Conservation (phyloP, 208 protist genomes). For the Polymyxa betae region DNA sequence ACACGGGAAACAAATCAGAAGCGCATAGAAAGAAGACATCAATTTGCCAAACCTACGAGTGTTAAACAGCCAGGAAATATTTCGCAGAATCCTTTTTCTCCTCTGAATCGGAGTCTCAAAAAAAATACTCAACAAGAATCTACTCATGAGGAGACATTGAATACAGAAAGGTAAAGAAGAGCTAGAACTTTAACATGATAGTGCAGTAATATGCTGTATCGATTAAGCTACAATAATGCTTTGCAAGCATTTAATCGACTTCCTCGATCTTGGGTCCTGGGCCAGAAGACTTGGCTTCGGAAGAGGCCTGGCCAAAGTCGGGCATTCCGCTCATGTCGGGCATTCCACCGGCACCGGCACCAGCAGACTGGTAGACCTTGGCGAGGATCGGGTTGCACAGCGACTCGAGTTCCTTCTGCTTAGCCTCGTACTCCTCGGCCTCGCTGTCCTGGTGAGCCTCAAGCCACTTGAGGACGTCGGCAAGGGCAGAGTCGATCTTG, state of each 20-base stretch:
- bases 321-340: constrained; percentile 72
- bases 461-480: constrained; percentile 67
- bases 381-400: constrained; percentile 84
- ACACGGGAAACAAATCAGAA: too few relatives aligned
- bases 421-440: constrained; percentile 64
- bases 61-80: too few relatives aligned
- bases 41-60: too few relatives aligned
- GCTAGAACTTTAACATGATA: too few relatives aligned
- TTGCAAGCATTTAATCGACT: constrained; percentile 76
- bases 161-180: too few relatives aligned
- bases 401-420: constrained; percentile 70
- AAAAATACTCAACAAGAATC: too few relatives aligned
- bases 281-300: constrained; percentile 58
- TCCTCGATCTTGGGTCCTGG: constrained; percentile 79
- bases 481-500: constrained; percentile 61
- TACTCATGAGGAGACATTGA: too few relatives aligned
- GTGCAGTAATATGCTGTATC: too few relatives aligned
- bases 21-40: too few relatives aligned
- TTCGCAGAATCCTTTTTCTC: too few relatives aligned
- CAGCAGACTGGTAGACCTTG: constrained; percentile 82
- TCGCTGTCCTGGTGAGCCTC: constrained; percentile 62
- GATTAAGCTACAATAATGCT: too few relatives aligned
- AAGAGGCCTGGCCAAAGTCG: constrained; percentile 57
- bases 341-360: constrained; percentile 63
- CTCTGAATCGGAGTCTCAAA: too few relatives aligned